Percentiles rank a stretch among this genome's conserved stretches.
These are phyloP conservation scores for Omphalotus guepiniiformis DNA, from an alignment of 768 basidiomycete genomes.

Conservation along the genomic window DNA sequence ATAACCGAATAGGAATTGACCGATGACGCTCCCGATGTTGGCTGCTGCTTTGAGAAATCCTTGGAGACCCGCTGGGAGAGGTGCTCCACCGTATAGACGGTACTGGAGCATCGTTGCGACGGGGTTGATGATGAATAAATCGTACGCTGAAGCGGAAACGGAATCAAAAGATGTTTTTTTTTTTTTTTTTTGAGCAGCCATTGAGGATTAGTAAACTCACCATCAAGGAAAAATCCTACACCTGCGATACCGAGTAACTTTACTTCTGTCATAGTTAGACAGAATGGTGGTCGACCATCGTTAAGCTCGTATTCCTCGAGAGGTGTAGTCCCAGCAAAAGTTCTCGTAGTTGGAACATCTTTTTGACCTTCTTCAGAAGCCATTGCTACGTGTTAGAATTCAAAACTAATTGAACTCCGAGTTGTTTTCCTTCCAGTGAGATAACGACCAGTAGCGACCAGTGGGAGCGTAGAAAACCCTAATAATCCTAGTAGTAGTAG, in stretches of 20 bases:
- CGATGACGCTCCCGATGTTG: slow-evolving; percentile 71
- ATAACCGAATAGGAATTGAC: slow-evolving; percentile 64
- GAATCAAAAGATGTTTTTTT: too few relatives aligned
- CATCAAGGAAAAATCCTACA: slow-evolving; percentile 70
- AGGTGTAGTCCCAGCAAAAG: slow-evolving; percentile 18
- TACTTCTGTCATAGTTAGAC: slow-evolving; percentile 39
- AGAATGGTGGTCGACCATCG: slow-evolving; percentile 30
- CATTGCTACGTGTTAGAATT: too few relatives aligned
- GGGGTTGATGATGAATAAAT: slow-evolving; percentile 70
- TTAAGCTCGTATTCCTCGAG: background rate
- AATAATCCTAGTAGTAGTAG: too few relatives aligned
- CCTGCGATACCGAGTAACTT: slow-evolving; percentile 62
- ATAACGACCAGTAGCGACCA: too few relatives aligned
- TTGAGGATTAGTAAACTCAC: slow-evolving; percentile 28
- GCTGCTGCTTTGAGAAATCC: slow-evolving; percentile 63
- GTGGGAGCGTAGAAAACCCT: too few relatives aligned
- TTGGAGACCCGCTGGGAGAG: slow-evolving; percentile 50
- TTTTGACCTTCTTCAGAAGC: too few relatives aligned
- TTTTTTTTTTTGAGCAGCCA: background rate
- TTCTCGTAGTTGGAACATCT: too few relatives aligned
- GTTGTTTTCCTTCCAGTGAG: too few relatives aligned
- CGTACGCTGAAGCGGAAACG: slow-evolving; percentile 44
- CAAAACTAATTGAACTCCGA: too few relatives aligned
- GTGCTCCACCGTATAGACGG: slow-evolving; percentile 48
- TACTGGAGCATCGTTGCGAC: slow-evolving; percentile 67